Evolutionary conservation across 2,329 filamentous ascomycete species (phyloP), one percentile per base, ranked within the genome.

Genomic region (Colletotrichum gloeosporioides): DNA sequence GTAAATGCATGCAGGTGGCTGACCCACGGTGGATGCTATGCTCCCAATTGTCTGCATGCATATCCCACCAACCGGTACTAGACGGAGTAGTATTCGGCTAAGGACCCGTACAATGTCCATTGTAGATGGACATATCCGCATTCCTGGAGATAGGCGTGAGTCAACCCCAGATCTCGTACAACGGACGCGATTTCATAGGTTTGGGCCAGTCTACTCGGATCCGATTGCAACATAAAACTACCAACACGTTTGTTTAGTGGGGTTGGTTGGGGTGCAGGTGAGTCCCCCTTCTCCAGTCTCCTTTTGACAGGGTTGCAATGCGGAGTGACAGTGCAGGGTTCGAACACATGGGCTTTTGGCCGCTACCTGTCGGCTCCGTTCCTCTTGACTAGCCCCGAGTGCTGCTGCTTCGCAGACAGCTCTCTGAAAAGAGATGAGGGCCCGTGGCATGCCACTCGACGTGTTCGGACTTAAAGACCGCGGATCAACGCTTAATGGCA

Each of bases 241-340:
- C 36, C 34, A 69, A 25, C n/a, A 49, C 34, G 27, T 64, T 71
- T 71, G 59, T 71, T 63, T 36, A 71, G 69, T 64, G 67, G 67
- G 36, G 39, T 63, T 25, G 34, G 16, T n/a, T 39, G 55, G 36
- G 55, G 55, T 69, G 25, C 67, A 61, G 25, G 22, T 53, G 67
- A 57, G 6, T 49, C 8, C 4, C 44, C 22, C 67, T 57, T 61
- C 32, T 59, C 31, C 69, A 7, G 16, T 27, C 49, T 44, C 63
- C 12, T 31, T 27, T 27, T 55, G 29, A 29, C 32, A 61, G 32
- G 64, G 64, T 73, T 4, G 27, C 57, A 69, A 39, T 55, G 64
- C 71, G 55, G 57, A 62, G 63, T 73, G 64, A 55, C 57, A 73
- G n/a, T 57, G 64, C 71, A 73, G n/a, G 53, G 25, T 67, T 34